Percentiles rank a stretch among this genome's conserved stretches.
These are phyloP conservation scores for Talaromyces funiculosus DNA, from an alignment of 2,329 filamentous ascomycete genomes.

Conservation along the genomic window DNA sequence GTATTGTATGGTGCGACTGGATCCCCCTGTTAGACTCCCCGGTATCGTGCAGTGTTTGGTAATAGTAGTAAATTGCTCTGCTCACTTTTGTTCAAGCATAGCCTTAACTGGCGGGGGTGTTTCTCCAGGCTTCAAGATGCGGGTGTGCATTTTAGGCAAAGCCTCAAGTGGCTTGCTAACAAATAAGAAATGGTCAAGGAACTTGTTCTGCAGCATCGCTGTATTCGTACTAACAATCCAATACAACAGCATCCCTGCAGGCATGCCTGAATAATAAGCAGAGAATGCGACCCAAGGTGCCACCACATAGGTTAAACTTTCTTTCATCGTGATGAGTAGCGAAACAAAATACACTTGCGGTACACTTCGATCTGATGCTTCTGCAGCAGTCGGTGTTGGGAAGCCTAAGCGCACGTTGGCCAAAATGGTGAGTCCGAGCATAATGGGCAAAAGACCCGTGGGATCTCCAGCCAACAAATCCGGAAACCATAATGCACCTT, in stretches of 20 bases:
- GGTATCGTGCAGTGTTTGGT: neutral
- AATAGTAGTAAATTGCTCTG: neutral
- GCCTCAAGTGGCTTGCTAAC: slow-evolving; percentile 25
- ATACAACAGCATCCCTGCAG: slow-evolving; percentile 44
- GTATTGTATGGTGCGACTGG: neutral
- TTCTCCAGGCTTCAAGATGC: slow-evolving; percentile 10
- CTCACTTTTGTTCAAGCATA: too few relatives aligned
- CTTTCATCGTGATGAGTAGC: slow-evolving; percentile 18
- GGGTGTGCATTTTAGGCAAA: slow-evolving; percentile 31
- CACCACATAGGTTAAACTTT: slow-evolving; percentile 26
- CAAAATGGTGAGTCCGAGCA: slow-evolving; percentile 46
- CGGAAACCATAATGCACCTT: slow-evolving; percentile 58
- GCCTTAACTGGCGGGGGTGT: slow-evolving; percentile 9
- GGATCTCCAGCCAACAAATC: slow-evolving; percentile 52
- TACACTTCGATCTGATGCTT: slow-evolving; percentile 24
- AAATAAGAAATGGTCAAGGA: slow-evolving; percentile 39
- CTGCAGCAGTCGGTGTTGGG: slow-evolving; percentile 18
- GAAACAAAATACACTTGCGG: slow-evolving; percentile 18
- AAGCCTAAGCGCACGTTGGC: slow-evolving; percentile 39
- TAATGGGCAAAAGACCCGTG: slow-evolving; percentile 44
- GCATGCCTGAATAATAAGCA: slow-evolving; percentile 31
- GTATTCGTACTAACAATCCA: slow-evolving; percentile 45
- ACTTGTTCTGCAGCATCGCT: slow-evolving; percentile 36
- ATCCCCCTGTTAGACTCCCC: neutral
- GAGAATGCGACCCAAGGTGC: slow-evolving; percentile 37